A percentile compares a stretch with the other conserved stretches of the same genome.
phyloP scores from a whole-genome alignment of 2,329 filamentous ascomycete species.

The Aspergillus intermedius region DNA sequence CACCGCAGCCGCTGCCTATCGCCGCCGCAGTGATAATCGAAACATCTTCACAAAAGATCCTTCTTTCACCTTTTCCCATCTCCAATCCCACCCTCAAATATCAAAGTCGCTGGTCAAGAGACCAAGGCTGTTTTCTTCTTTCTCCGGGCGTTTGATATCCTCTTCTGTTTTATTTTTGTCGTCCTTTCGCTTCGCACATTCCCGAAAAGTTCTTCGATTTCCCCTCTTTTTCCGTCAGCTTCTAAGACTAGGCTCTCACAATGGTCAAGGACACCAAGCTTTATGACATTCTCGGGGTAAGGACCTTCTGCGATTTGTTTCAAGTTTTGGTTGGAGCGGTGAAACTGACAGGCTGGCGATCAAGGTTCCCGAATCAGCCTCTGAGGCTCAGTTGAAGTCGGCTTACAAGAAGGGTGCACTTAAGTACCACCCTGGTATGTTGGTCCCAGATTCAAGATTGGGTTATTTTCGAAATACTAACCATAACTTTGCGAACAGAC shows the following conservation, averaged over 20 bases:
- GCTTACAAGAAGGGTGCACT: slow-evolving; percentile 92
- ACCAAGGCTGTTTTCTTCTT: not conserved
- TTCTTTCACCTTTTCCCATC: slow-evolving; percentile 10
- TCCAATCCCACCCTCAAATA: slow-evolving; percentile 5
- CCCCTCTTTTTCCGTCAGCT: not conserved
- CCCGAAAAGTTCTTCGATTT: no score
- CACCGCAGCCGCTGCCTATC: slow-evolving; percentile 2
- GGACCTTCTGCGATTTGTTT: slow-evolving; percentile 5
- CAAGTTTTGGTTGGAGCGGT: not conserved
- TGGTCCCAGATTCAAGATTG: slow-evolving; percentile 2
- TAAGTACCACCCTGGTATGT: slow-evolving; percentile 83
- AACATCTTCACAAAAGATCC: slow-evolving; percentile 9
- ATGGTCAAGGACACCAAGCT: slow-evolving; percentile 49
- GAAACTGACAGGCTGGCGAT: slow-evolving; percentile 8
- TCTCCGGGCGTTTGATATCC: not conserved
- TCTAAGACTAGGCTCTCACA: slow-evolving; percentile 21
- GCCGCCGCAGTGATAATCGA: slow-evolving; percentile 2
- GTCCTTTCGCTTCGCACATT: slow-evolving; percentile 2
- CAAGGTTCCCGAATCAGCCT: slow-evolving; percentile 74
- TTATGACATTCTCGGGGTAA: slow-evolving; percentile 44
- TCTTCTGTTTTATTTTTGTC: slow-evolving; percentile 14
- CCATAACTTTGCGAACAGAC: slow-evolving; percentile 50
- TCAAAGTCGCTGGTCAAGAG: not conserved
- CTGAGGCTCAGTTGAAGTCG: slow-evolving; percentile 83
- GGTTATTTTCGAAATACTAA: not conserved